Evolutionary conservation across 352 stramenopile genomes (phyloP).

Genomic region (Phytophthora kernoviae): DNA sequence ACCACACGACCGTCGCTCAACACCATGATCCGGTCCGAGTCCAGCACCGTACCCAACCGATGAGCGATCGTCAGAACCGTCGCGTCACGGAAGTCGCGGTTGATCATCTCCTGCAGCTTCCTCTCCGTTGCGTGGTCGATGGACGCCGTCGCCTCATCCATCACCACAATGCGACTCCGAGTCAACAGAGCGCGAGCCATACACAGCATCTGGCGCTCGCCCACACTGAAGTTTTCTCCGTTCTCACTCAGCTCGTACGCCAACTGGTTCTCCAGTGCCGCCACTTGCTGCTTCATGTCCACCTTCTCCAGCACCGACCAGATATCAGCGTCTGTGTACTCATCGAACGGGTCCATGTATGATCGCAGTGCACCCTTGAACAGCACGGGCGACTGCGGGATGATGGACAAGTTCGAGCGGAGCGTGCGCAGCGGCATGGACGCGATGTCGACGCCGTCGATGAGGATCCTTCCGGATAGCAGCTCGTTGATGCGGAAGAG

Average conservation of each 20-base stretch:
- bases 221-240: slow-evolving; percentile 49
- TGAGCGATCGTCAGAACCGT: slow-evolving; percentile 94
- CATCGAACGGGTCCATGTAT: slow-evolving; percentile 87
- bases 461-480: slow-evolving; percentile 40
- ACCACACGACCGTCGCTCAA: slow-evolving; percentile 80
- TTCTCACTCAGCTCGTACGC: slow-evolving; percentile 48
- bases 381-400: slow-evolving; percentile 83
- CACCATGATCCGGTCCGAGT: slow-evolving; percentile 89
- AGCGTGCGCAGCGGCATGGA: slow-evolving; percentile 31
- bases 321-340: slow-evolving; percentile 73
- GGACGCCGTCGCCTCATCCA: slow-evolving; percentile 93
- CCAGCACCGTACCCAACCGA: slow-evolving; percentile 88
- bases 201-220: slow-evolving; percentile 92
- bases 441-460: slow-evolving; percentile 49
- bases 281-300: slow-evolving; percentile 49
- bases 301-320: slow-evolving; percentile 65
- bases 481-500: slow-evolving; percentile 88
- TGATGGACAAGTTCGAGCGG: slow-evolving; percentile 41
- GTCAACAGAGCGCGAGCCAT: slow-evolving; percentile 89
- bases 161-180: slow-evolving; percentile 84
- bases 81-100: slow-evolving; percentile 80
- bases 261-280: slow-evolving; percentile 37
- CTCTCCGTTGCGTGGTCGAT: slow-evolving; percentile 62
- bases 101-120: slow-evolving; percentile 71
- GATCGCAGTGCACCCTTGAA: slow-evolving; percentile 89